These are phyloP conservation scores for Cladophialophora immunda DNA, from an alignment of 2,329 filamentous ascomycete species.

Conservation along the genomic window DNA sequence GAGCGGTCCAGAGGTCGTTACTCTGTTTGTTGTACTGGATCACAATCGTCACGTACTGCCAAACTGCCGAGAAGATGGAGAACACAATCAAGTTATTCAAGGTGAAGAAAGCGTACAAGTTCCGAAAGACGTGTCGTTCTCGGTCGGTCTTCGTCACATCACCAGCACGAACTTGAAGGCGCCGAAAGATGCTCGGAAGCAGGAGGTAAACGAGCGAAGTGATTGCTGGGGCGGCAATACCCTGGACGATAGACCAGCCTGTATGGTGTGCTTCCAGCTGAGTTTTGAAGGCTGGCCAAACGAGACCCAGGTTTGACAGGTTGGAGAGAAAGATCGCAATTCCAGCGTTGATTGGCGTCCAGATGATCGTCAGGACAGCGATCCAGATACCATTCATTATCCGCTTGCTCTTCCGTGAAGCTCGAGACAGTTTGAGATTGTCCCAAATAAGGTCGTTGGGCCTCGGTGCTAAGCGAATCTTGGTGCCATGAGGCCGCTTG, in stretches of 20 bases:
- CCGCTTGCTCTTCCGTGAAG: slow-evolving; percentile 74
- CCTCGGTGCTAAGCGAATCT: slow-evolving; percentile 79
- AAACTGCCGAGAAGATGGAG: slow-evolving; percentile 86
- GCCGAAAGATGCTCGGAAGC: slow-evolving; percentile 89
- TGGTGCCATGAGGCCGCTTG: slow-evolving; percentile 81
- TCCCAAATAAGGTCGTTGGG: slow-evolving; percentile 97
- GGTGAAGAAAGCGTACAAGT: slow-evolving; percentile 94
- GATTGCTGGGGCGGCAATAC: slow-evolving; percentile 86
- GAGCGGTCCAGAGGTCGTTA: slow-evolving; percentile 72
- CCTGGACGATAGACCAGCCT: slow-evolving; percentile 88
- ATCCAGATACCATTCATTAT: slow-evolving; percentile 88
- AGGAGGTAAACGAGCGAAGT: slow-evolving; percentile 88
- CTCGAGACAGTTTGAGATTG: slow-evolving; percentile 78
- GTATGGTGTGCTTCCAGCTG: slow-evolving; percentile 69
- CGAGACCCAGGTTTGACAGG: slow-evolving; percentile 76
- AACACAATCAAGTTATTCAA: slow-evolving; percentile 98
- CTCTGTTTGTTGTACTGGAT: slow-evolving; percentile 66
- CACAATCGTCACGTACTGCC: slow-evolving; percentile 74
- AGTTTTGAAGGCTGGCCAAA: slow-evolving; percentile 79
- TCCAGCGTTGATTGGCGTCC: slow-evolving; percentile 90
- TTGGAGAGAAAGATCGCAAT: slow-evolving; percentile 95
- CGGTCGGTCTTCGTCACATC: slow-evolving; percentile 92
- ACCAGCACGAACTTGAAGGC: slow-evolving; percentile 81
- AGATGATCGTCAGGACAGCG: slow-evolving; percentile 78
- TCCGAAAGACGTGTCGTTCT: slow-evolving; percentile 87